Conservation (phyloP, 2,329 filamentous ascomycete genomes). For the Cadophora luteo-olivacea region DNA sequence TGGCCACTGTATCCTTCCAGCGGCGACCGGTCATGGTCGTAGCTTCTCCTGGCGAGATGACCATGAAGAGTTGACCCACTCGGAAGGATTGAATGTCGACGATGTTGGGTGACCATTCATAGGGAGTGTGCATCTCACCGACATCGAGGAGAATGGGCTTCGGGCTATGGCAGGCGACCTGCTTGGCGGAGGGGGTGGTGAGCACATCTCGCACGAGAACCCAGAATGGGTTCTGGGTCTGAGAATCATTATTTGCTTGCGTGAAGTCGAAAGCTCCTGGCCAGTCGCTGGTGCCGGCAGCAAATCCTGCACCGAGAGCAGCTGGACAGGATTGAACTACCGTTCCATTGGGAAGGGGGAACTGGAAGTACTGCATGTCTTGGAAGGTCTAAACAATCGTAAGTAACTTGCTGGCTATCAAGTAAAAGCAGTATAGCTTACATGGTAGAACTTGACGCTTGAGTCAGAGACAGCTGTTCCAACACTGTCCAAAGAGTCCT, state of each 20-base stretch:
- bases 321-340: conserved; percentile 79
- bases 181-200: conserved; percentile 67
- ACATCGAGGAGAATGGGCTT: conserved; percentile 91
- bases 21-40: conserved; percentile 91
- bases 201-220: conserved; percentile 73
- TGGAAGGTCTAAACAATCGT: conserved; percentile 63
- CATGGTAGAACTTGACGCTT: conserved; percentile 78
- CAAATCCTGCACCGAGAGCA: conserved; percentile 88
- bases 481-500: conserved; percentile 41
- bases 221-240: conserved; percentile 73
- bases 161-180: conserved; percentile 61
- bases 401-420: not conserved
- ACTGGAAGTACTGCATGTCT: conserved; percentile 79
- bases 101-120: conserved; percentile 88
- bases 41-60: conserved; percentile 84
- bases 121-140: conserved; percentile 75
- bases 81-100: conserved; percentile 87
- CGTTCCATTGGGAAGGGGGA: conserved; percentile 75
- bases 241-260: conserved; percentile 76
- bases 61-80: conserved; percentile 82
- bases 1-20: conserved; percentile 71
- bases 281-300: conserved; percentile 88
- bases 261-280: conserved; percentile 92
- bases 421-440: conserved; percentile 4
- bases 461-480: conserved; percentile 60